Percentiles rank a stretch among this genome's conserved stretches.
Evolutionary conservation across 768 basidiomycete genomes (phyloP).

Genomic region (Leccinum truebloodii): DNA sequence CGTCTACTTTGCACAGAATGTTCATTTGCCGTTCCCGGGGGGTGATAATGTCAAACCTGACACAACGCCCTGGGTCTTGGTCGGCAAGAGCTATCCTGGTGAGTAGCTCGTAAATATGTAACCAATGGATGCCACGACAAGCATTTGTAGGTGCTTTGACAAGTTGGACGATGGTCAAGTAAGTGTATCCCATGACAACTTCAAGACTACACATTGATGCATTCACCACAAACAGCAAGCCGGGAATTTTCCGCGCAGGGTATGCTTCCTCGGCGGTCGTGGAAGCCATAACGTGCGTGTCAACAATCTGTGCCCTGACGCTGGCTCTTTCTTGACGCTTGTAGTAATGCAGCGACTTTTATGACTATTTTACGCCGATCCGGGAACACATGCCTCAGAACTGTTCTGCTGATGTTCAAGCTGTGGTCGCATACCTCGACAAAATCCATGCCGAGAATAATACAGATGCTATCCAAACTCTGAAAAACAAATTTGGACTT

Average conservation of each 20-base stretch:
- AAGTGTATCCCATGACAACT: conserved; percentile 17
- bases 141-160: conserved; percentile 40
- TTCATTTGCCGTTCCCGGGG: conserved; percentile 64
- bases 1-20: conserved; percentile 68
- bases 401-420: conserved; percentile 71
- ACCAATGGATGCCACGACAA: background rate
- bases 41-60: conserved; percentile 63
- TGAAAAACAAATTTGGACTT: conserved; percentile 64
- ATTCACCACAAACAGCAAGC: conserved; percentile 33
- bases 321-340: background rate
- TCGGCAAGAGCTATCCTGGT: conserved; percentile 47
- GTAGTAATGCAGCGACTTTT: conserved; percentile 18
- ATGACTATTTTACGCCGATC: conserved; percentile 69
- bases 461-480: conserved; percentile 44
- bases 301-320: background rate
- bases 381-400: conserved; percentile 67
- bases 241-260: conserved; percentile 41
- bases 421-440: conserved; percentile 63
- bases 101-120: background rate
- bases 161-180: conserved; percentile 73
- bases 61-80: conserved; percentile 42
- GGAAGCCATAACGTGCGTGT: conserved; percentile 42
- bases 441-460: conserved; percentile 49
- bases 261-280: conserved; percentile 52
- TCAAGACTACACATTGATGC: background rate